A percentile compares a stretch with the other conserved stretches of the same genome.
phyloP scores from a whole-genome alignment of 345 rosid species.

The Corchorus olitorius region DNA sequence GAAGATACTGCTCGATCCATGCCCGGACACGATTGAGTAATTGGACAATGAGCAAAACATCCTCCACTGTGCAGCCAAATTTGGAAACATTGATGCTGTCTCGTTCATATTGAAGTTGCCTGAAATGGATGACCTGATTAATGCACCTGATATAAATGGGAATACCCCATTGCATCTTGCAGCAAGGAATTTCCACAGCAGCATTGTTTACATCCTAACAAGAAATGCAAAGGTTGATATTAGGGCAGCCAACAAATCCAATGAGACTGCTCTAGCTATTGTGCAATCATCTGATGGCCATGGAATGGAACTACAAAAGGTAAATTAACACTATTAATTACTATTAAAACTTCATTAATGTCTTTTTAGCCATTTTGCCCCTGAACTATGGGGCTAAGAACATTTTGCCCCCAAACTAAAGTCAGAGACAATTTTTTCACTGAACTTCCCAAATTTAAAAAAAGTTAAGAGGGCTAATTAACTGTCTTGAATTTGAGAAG shows the following conservation, averaged over 20 bases:
- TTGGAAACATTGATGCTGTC: not conserved
- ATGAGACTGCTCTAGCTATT: slow-evolving; percentile 8
- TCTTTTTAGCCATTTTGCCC: no score
- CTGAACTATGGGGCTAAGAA: no score
- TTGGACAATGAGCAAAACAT: not conserved
- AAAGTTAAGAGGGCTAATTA: no score
- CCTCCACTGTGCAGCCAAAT: slow-evolving; percentile 8
- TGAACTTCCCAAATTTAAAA: no score
- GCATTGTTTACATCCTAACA: not conserved
- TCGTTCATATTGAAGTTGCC: not conserved
- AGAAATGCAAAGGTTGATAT: slow-evolving; percentile 10
- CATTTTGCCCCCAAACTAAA: no score
- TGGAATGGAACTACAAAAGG: slow-evolving; percentile 16
- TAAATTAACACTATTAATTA: no score
- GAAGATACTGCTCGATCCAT: not conserved
- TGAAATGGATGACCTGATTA: slow-evolving; percentile 15
- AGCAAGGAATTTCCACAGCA: slow-evolving; percentile 13
- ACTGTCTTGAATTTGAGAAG: no score
- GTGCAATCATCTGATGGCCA: slow-evolving; percentile 1
- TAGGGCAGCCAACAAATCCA: not conserved
- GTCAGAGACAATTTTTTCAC: no score
- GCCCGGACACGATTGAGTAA: slow-evolving; percentile 9
- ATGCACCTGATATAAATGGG: not conserved
- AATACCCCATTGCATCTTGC: slow-evolving; percentile 7
- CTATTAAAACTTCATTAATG: no score